phyloP scores from a whole-genome alignment of 192 early-diverging fungal genomes.

The Coemansia sp. region DNA sequence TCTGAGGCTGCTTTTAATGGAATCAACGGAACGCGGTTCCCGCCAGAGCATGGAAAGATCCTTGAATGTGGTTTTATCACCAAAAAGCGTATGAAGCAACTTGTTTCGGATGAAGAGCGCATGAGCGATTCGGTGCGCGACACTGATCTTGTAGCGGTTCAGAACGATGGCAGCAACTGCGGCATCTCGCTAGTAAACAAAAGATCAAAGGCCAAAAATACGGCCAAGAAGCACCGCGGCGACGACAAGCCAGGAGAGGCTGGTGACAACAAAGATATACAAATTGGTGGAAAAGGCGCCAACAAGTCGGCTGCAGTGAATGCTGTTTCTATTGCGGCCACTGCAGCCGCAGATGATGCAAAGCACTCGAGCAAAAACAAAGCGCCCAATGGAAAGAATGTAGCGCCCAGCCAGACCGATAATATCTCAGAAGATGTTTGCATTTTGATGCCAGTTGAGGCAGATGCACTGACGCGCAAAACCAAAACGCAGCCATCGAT shows the following conservation, averaged over 20 bases:
- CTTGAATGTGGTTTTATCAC: constrained; percentile 47
- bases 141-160: constrained; percentile 25
- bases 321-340: constrained; percentile 30
- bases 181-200: constrained; percentile 27
- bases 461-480: constrained; percentile 7
- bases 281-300: not conserved
- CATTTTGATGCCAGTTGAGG: not conserved
- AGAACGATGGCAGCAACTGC: constrained; percentile 33
- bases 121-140: constrained; percentile 28
- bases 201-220: constrained; percentile 6
- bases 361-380: not conserved
- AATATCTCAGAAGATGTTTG: not conserved
- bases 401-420: not conserved
- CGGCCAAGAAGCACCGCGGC: constrained; percentile 30
- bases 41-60: constrained; percentile 36
- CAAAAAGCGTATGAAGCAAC: constrained; percentile 29
- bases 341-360: constrained; percentile 33
- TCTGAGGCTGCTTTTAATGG: constrained; percentile 22
- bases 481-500: constrained; percentile 32
- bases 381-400: not conserved
- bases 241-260: constrained; percentile 5
- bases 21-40: constrained; percentile 35
- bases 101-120: constrained; percentile 30
- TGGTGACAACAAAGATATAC: not conserved
- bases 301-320: constrained; percentile 15